Conservation (phyloP, 768 basidiomycete species). For the Amanita jacksonii region DNA sequence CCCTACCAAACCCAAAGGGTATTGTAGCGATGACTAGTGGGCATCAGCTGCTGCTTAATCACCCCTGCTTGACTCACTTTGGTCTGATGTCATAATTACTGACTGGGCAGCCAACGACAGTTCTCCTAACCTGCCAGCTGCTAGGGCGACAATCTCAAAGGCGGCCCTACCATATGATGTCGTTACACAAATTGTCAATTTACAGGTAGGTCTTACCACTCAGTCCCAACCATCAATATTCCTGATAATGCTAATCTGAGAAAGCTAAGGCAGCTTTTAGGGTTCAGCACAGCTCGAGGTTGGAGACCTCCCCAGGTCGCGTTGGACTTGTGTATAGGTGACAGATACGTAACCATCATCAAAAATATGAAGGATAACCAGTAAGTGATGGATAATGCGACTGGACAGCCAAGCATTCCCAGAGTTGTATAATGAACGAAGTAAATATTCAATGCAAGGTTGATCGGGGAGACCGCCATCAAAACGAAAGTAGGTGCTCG, state of each 20-base stretch:
- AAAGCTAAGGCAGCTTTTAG: slow-evolving; percentile 43
- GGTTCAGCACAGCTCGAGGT: slow-evolving; percentile 33
- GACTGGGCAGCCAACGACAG: slow-evolving; percentile 66
- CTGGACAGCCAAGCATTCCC: slow-evolving; percentile 55
- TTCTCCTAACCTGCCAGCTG: slow-evolving; percentile 62
- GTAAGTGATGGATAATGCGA: slow-evolving; percentile 60
- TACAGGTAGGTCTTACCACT: slow-evolving; percentile 42
- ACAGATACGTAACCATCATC: slow-evolving; percentile 36
- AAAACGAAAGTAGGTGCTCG: slow-evolving; percentile 58
- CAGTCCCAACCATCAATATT: slow-evolving; percentile 71
- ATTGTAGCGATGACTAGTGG: slow-evolving; percentile 63
- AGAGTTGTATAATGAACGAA: slow-evolving; percentile 59
- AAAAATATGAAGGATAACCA: slow-evolving; percentile 58
- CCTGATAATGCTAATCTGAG: slow-evolving; percentile 66
- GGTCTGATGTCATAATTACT: slow-evolving; percentile 74
- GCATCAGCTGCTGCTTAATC: slow-evolving; percentile 4
- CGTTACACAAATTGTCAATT: background rate
- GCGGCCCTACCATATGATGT: slow-evolving; percentile 44
- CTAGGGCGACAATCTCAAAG: slow-evolving; percentile 74
- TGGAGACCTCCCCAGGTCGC: slow-evolving; percentile 58
- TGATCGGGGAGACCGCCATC: slow-evolving; percentile 54
- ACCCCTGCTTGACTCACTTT: slow-evolving; percentile 32
- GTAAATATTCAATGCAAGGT: slow-evolving; percentile 46
- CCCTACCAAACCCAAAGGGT: slow-evolving; percentile 51
- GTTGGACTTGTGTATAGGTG: slow-evolving; percentile 44